Evolutionary conservation across 2,329 filamentous ascomycete species (phyloP).

Genomic region (Trichophyton schoenleinii): DNA sequence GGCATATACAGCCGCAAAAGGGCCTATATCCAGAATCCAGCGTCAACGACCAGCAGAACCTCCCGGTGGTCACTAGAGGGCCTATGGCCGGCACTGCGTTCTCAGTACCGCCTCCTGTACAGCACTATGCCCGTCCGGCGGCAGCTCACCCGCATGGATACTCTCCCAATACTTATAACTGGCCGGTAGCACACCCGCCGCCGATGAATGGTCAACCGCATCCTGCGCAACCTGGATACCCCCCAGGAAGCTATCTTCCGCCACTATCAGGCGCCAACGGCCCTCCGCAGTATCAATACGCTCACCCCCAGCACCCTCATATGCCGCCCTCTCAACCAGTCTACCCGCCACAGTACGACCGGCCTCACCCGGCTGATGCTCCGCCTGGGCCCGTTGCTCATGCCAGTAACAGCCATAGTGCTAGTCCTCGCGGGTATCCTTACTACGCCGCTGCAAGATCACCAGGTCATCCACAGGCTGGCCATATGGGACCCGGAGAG

Average conservation of each 20-base stretch:
- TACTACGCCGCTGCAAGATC: slow-evolving; percentile 20
- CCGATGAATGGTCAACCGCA: slow-evolving; percentile 33
- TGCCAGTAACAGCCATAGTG: slow-evolving; percentile 15
- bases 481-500: not conserved
- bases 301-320: slow-evolving; percentile 22
- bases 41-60: slow-evolving; percentile 68
- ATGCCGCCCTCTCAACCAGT: slow-evolving; percentile 17
- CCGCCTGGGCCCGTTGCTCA: slow-evolving; percentile 18
- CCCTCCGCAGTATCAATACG: slow-evolving; percentile 21
- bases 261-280: slow-evolving; percentile 22
- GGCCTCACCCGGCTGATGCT: slow-evolving; percentile 22
- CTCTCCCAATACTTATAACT: slow-evolving; percentile 27
- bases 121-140: slow-evolving; percentile 41
- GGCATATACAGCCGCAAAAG: slow-evolving; percentile 75
- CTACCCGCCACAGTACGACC: slow-evolving; percentile 23
- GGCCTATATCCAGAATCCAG: slow-evolving; percentile 97
- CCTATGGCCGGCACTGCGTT: slow-evolving; percentile 49
- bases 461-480: not conserved
- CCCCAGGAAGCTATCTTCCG: slow-evolving; percentile 24
- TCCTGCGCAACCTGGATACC: slow-evolving; percentile 24
- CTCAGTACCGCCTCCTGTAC: slow-evolving; percentile 39
- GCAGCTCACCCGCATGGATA: slow-evolving; percentile 31
- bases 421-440: slow-evolving; percentile 13
- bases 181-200: slow-evolving; percentile 26
- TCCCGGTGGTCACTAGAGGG: slow-evolving; percentile 66